A percentile compares a stretch with the other conserved stretches of the same genome.
Evolutionary conservation across 495 filamentous ascomycete genomes (phyloP).

Genomic region (Talaromyces ruber): DNA sequence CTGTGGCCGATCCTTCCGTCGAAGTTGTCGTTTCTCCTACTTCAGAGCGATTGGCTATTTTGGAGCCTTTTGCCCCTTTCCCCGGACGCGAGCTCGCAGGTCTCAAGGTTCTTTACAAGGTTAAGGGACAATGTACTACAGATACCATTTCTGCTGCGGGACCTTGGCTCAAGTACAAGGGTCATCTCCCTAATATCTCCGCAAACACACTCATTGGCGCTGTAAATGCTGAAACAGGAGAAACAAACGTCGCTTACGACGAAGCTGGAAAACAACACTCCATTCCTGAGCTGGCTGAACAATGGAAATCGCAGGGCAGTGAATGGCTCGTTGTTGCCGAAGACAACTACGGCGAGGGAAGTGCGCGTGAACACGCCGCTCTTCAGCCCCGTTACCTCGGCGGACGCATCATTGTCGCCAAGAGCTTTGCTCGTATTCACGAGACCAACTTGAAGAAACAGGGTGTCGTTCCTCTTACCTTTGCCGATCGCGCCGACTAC

Average conservation of each 20-base stretch:
- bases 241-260: conserved; percentile 87
- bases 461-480: conserved; percentile 88
- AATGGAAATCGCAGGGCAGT: conserved; percentile 61
- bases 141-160: conserved; percentile 97
- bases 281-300: conserved; percentile 78
- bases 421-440: conserved; percentile 93
- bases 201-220: conserved; percentile 95
- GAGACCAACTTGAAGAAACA: conserved; percentile 99
- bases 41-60: conserved; percentile 78
- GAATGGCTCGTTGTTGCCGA: conserved; percentile 93
- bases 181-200: conserved; percentile 93
- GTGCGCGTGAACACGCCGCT: conserved; percentile 92
- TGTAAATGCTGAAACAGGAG: conserved; percentile 81
- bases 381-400: conserved; percentile 91
- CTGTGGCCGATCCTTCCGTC: conserved; percentile 55
- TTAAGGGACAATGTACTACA: conserved; percentile 95
- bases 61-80: conserved; percentile 88
- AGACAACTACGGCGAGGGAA: conserved; percentile 96
- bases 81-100: conserved; percentile 62
- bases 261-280: conserved; percentile 50
- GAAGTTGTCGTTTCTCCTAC: conserved; percentile 70
- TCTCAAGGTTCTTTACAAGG: conserved; percentile 82
- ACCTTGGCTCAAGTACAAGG: conserved; percentile 98
- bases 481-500: conserved; percentile 81
- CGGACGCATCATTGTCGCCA: conserved; percentile 76